Base-by-base conservation (phyloP, 768 basidiomycete species). In the Agaricus blazei region DNA sequence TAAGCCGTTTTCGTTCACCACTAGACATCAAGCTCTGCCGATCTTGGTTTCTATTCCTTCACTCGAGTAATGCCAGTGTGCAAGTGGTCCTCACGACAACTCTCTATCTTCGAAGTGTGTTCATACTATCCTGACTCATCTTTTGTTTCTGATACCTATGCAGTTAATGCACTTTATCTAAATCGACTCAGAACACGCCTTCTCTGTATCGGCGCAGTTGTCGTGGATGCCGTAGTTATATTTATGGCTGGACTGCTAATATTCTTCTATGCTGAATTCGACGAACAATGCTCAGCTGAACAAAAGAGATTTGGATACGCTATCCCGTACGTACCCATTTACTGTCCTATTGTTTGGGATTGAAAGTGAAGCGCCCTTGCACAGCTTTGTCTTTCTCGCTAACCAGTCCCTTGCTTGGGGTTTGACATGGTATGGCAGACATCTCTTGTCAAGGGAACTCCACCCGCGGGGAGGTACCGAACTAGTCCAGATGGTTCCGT, bases 1-100 rank as follows among this genome's bases (percentile, higher is more conserved):
- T 51, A 27, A 23, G 15, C 19, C 38, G 11, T 28, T 51, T 51
- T 42, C 14, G 9, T 9, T 15, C 50, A 3, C 50, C 50, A 12
- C 42, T 51, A 27, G 12, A 26, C 12, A 8, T 41, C 6, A 11
- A 51, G n/a, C 3, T 51, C 4, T 51, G 50, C 40, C 50, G 27
- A 28, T 27, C 41, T 6, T 51, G 50, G 50, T 51, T 51, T 41
- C 50, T 41, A 8, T 51, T 51, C 40, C 24, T 40, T 12, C 50
- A 41, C 26, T 31, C 42, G 3, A 40, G 37, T 23, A 29, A 12
- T 7, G 12, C 38, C 26, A 0, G 27, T 4, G 27, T 42, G 3
- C 50, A 51, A 24, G 19, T 51, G 9, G 26, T 27, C 12, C 38
- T 51, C 5, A 40, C 38, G 14, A 40, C 14, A 40, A 26, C 42